phyloP scores from a whole-genome alignment of 805 yeast species.

The Cephaloascus albidus region DNA sequence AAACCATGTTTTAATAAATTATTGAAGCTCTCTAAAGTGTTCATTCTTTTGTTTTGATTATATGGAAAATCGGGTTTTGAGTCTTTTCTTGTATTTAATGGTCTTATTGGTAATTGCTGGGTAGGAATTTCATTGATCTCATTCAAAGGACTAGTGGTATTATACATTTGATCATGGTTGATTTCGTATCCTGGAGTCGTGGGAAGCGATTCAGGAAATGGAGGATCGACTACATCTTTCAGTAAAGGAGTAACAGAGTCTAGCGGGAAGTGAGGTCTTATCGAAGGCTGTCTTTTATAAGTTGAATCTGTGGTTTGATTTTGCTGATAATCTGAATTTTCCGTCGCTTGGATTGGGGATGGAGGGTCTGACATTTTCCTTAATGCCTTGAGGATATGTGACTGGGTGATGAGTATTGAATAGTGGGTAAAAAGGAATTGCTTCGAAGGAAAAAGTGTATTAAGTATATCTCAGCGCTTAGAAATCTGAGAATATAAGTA shows the following conservation, averaged over 20 bases:
- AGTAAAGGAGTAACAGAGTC: slow-evolving; percentile 2
- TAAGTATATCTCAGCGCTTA: too few relatives aligned
- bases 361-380: too few relatives aligned
- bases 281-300: background rate
- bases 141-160: background rate
- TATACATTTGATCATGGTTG: background rate
- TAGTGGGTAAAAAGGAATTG: too few relatives aligned
- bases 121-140: slow-evolving; percentile 2
- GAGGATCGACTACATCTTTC: slow-evolving; percentile 8
- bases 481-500: too few relatives aligned
- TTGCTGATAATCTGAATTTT: background rate
- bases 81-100: background rate
- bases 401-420: too few relatives aligned
- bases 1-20: background rate
- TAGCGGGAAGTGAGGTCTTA: background rate
- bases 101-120: slow-evolving; percentile 4
- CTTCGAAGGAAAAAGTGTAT: too few relatives aligned
- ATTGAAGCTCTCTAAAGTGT: background rate
- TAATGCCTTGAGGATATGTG: too few relatives aligned
- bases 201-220: slow-evolving; percentile 30
- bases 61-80: background rate
- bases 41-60: background rate
- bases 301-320: background rate
- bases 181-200: slow-evolving; percentile 29
- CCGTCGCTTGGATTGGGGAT: background rate